These are phyloP conservation scores for Citrullus amarus DNA, from an alignment of 306 rosid genomes.

Conservation along the genomic window DNA sequence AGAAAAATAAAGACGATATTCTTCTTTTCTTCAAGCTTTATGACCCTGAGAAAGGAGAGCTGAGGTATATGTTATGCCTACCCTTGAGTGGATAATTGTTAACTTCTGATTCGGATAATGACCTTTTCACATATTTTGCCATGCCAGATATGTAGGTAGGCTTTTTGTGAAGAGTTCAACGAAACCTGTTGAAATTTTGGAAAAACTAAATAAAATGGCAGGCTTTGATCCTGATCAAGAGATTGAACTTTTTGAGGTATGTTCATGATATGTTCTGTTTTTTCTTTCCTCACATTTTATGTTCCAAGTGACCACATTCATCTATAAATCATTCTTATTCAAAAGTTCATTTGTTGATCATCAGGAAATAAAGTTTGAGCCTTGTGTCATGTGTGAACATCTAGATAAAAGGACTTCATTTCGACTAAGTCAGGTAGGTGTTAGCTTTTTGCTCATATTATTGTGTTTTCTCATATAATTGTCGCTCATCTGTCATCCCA, in stretches of 20 bases:
- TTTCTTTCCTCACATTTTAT: not conserved
- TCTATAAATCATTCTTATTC: not conserved
- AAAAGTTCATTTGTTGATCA: slow-evolving; percentile 5
- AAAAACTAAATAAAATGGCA: slow-evolving; percentile 62
- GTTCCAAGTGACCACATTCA: not conserved
- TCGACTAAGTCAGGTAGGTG: slow-evolving; percentile 55
- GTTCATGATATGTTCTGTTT: slow-evolving; percentile 4
- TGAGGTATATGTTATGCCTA: slow-evolving; percentile 38
- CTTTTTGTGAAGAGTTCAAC: slow-evolving; percentile 46
- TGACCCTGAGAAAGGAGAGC: slow-evolving; percentile 56
- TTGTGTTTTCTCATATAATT: not conserved
- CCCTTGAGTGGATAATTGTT: not conserved
- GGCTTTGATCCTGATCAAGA: slow-evolving; percentile 67
- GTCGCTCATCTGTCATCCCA: not conserved
- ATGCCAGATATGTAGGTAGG: slow-evolving; percentile 68
- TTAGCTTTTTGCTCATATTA: not conserved
- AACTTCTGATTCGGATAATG: slow-evolving; percentile 6
- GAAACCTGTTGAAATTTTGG: slow-evolving; percentile 62
- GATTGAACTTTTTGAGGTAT: slow-evolving; percentile 76
- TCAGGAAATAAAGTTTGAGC: slow-evolving; percentile 87
- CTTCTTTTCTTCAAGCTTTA: slow-evolving; percentile 75
- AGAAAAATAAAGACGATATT: slow-evolving; percentile 63
- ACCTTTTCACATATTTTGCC: not conserved
- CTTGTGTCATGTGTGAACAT: slow-evolving; percentile 73
- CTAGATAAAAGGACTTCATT: slow-evolving; percentile 51